Conservation (phyloP, 495 filamentous ascomycete species). For the Sabuloglossum arenarium region DNA sequence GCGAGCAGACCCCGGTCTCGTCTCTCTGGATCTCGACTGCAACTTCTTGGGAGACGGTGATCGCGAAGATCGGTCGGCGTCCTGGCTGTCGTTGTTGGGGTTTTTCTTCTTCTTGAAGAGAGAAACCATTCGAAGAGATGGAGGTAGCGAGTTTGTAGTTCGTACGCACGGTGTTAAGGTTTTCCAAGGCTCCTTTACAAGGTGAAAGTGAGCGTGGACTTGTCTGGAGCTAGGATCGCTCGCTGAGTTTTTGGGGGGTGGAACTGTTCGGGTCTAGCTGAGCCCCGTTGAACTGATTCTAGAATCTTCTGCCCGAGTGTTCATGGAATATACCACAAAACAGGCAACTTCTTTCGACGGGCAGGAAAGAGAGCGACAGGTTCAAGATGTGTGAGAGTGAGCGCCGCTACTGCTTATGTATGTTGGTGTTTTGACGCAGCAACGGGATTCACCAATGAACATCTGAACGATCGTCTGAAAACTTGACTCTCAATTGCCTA, state of each 20-base stretch:
- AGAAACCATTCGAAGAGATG: constrained; percentile 1
- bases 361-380: background rate
- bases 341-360: too few relatives aligned
- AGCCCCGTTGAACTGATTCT: constrained; percentile 1
- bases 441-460: background rate
- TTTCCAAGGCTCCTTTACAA: background rate
- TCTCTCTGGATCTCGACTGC: background rate
- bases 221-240: background rate
- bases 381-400: background rate
- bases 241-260: background rate
- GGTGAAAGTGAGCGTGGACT: background rate
- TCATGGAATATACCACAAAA: background rate
- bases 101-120: background rate
- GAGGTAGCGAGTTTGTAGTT: background rate
- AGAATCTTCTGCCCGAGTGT: background rate
- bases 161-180: background rate
- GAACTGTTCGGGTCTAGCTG: background rate
- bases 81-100: background rate
- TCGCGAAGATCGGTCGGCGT: background rate
- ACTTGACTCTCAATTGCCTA: background rate
- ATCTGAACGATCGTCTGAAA: background rate
- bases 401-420: background rate
- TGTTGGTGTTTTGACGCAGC: background rate
- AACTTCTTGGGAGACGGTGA: background rate
- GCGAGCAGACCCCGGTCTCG: background rate